Conservation (phyloP, 768 basidiomycete genomes). For the Pleurotus salmoneostramineus region DNA sequence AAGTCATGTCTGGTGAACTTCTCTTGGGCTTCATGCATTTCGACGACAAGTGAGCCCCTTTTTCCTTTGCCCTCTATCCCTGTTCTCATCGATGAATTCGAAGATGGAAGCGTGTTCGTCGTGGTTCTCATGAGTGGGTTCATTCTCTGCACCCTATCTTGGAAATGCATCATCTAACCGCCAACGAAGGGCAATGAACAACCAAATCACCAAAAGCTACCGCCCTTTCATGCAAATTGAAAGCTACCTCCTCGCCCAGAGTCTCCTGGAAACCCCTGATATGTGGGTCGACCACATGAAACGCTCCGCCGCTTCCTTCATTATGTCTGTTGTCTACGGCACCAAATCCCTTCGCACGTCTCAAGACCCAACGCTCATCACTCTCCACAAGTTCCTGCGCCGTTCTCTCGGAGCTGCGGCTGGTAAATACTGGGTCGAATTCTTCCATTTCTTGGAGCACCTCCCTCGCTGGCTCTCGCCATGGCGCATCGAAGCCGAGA, state of each 20-base stretch:
- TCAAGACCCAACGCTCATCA: conserved; percentile 22
- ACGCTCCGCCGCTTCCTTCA: conserved; percentile 12
- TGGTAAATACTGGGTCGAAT: conserved; percentile 31
- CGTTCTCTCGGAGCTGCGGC: conserved; percentile 28
- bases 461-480: conserved; percentile 23
- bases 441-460: conserved; percentile 27
- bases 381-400: conserved; percentile 15
- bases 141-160: neutral
- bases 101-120: conserved; percentile 15
- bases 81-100: neutral
- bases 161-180: neutral
- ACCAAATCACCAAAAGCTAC: conserved; percentile 8
- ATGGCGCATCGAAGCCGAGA: conserved; percentile 22
- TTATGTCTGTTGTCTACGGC: conserved; percentile 12
- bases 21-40: conserved; percentile 20
- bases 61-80: neutral
- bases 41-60: conserved; percentile 16
- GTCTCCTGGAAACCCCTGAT: conserved; percentile 8
- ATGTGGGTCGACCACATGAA: conserved; percentile 25
- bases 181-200: conserved; percentile 6
- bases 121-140: conserved; percentile 15
- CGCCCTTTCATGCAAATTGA: conserved; percentile 9
- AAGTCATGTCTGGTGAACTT: conserved; percentile 24
- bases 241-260: conserved; percentile 10
- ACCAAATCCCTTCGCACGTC: conserved; percentile 12